Evolutionary conservation across 768 basidiomycete genomes (phyloP).

Genomic region (Coprinopsis marcescibilis): DNA sequence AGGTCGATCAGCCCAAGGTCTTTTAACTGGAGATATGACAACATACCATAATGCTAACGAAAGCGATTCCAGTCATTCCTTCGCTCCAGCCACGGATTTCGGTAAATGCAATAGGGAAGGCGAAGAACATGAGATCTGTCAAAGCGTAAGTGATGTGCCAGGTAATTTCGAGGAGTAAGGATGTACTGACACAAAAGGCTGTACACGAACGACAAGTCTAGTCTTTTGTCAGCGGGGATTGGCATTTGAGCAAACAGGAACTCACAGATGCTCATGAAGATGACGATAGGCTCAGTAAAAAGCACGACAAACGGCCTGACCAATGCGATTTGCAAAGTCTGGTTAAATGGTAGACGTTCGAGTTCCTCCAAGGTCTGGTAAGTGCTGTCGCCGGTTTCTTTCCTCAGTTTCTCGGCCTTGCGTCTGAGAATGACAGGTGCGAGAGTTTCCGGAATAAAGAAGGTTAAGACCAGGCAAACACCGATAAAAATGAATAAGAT

Average conservation of each 20-base stretch:
- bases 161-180: not conserved
- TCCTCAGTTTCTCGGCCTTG: conserved; percentile 36
- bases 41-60: conserved; percentile 39
- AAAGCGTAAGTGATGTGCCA: not conserved
- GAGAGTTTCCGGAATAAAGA: conserved; percentile 49
- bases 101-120: conserved; percentile 37
- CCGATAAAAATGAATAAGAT: conserved; percentile 39
- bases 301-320: conserved; percentile 36
- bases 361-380: conserved; percentile 33
- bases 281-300: conserved; percentile 38
- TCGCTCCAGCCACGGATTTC: conserved; percentile 33
- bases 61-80: conserved; percentile 36
- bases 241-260: conserved; percentile 3
- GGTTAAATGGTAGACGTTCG: conserved; percentile 26
- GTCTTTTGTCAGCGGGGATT: too few relatives aligned
- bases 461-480: conserved; percentile 28
- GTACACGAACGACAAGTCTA: conserved; percentile 41
- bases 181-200: conserved; percentile 29
- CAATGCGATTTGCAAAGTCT: conserved; percentile 32
- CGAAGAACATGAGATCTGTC: conserved; percentile 35
- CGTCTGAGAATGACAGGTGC: conserved; percentile 38
- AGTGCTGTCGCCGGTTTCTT: conserved; percentile 30
- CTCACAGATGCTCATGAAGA: conserved; percentile 37
- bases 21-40: conserved; percentile 1
- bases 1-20: not conserved